Evolutionary conservation across 768 basidiomycete species (phyloP).

Genomic region (Suillus ampliporus): DNA sequence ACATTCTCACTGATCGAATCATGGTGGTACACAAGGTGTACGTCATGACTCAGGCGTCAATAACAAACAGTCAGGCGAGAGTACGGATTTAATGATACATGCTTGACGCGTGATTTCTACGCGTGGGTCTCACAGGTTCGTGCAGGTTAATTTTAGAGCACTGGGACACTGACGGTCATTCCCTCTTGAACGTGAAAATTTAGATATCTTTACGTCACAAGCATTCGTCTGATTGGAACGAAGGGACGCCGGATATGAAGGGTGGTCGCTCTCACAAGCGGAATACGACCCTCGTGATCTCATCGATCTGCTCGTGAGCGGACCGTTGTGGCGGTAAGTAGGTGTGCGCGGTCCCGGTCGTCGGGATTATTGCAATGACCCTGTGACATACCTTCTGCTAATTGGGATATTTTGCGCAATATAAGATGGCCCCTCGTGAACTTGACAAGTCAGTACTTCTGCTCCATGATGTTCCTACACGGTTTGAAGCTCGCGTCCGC

Average conservation of each 20-base stretch:
- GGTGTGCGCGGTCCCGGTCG: not conserved
- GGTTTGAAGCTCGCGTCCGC: constrained; percentile 13
- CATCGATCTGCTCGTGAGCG: not conserved
- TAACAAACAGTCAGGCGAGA: constrained; percentile 5
- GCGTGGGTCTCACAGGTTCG: not conserved
- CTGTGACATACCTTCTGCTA: constrained; percentile 7
- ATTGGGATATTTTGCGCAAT: not conserved
- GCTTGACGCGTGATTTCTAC: not conserved
- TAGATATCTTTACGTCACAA: not conserved
- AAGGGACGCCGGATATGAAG: constrained; percentile 2
- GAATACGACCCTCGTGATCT: constrained; percentile 7
- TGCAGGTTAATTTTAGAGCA: not conserved
- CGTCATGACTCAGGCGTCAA: constrained; percentile 4
- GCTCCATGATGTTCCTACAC: constrained; percentile 11
- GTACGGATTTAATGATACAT: not conserved
- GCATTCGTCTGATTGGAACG: not conserved
- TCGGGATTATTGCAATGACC: not conserved
- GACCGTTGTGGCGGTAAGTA: constrained; percentile 6
- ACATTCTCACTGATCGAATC: not conserved
- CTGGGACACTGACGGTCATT: not conserved
- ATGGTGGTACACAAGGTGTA: not conserved
- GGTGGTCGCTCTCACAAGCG: not conserved
- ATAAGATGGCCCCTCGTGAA: constrained; percentile 12
- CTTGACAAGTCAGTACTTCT: not conserved
- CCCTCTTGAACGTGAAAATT: not conserved